These are phyloP conservation scores for Hibiscus tridactylites DNA, from an alignment of 345 rosid genomes.

Conservation along the genomic window DNA sequence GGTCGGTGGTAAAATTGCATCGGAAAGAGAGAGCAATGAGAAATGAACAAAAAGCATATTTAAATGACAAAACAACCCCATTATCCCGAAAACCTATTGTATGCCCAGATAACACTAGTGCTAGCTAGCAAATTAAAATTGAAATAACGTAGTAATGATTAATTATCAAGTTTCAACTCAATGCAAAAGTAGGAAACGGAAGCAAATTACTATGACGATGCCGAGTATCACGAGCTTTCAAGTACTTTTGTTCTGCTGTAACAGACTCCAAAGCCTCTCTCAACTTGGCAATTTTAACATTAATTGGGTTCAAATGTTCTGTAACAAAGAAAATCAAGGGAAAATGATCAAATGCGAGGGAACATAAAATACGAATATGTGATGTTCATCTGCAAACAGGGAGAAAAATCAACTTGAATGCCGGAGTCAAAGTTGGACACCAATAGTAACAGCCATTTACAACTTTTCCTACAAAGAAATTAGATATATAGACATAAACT, in stretches of 20 bases:
- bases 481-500: conserved; percentile 5
- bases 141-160: not conserved
- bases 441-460: not conserved
- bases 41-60: not conserved
- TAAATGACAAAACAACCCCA: not conserved
- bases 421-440: not conserved
- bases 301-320: conserved; percentile 93
- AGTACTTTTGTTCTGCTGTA: conserved; percentile 83
- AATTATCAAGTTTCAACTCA: conserved; percentile 3
- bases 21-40: not conserved
- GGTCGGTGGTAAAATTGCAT: not conserved
- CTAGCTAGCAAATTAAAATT: no score
- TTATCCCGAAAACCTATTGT: not conserved
- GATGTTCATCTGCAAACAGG: not conserved
- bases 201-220: conserved; percentile 79
- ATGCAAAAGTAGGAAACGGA: not conserved
- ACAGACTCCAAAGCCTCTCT: conserved; percentile 92
- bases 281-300: conserved; percentile 90
- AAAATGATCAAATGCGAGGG: not conserved
- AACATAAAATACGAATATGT: not conserved
- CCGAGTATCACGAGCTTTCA: conserved; percentile 87
- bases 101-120: not conserved
- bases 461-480: not conserved
- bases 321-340: conserved; percentile 6
- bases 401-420: not conserved